phyloP scores from a whole-genome alignment of 805 yeast genomes.

The Cyberlindnera amylophila region DNA sequence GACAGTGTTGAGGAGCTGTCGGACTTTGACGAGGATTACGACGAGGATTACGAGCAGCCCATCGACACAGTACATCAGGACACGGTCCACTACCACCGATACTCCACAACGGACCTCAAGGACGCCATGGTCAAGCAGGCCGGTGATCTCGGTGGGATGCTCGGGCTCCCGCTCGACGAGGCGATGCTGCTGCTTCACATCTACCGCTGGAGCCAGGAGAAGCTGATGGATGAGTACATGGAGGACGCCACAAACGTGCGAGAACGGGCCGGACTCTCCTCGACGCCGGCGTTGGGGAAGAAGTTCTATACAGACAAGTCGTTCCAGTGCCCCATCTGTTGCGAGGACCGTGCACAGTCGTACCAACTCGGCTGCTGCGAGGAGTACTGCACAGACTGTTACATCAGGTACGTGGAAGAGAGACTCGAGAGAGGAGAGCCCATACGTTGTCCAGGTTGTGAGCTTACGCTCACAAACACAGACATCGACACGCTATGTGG shows the following conservation, averaged over 20 bases:
- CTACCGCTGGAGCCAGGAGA: slow-evolving; percentile 58
- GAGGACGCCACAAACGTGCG: slow-evolving; percentile 37
- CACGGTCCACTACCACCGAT: slow-evolving; percentile 9
- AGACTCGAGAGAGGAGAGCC: slow-evolving; percentile 39
- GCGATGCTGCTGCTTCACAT: slow-evolving; percentile 43
- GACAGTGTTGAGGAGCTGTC: too few species aligned
- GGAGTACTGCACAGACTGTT: slow-evolving; percentile 67
- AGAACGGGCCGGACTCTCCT: slow-evolving; percentile 31
- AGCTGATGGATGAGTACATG: slow-evolving; percentile 51
- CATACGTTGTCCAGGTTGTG: slow-evolving; percentile 65
- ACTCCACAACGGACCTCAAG: slow-evolving; percentile 30
- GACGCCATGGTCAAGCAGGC: slow-evolving; percentile 26
- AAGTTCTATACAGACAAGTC: slow-evolving; percentile 18
- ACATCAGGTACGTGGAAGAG: slow-evolving; percentile 51
- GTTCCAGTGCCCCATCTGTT: slow-evolving; percentile 67
- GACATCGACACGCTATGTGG: slow-evolving; percentile 43
- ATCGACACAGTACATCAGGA: slow-evolving; percentile 2
- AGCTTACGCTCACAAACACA: slow-evolving; percentile 33
- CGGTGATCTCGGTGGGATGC: slow-evolving; percentile 31
- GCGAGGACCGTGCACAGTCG: slow-evolving; percentile 45
- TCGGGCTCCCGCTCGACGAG: slow-evolving; percentile 36
- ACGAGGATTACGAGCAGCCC: slow-evolving; percentile 5
- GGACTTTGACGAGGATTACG: slow-evolving; percentile 1
- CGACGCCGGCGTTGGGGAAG: neutral
- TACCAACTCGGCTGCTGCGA: slow-evolving; percentile 69